Conservation (phyloP, 305 asterid genomes). For the Euphrasia arctica region DNA sequence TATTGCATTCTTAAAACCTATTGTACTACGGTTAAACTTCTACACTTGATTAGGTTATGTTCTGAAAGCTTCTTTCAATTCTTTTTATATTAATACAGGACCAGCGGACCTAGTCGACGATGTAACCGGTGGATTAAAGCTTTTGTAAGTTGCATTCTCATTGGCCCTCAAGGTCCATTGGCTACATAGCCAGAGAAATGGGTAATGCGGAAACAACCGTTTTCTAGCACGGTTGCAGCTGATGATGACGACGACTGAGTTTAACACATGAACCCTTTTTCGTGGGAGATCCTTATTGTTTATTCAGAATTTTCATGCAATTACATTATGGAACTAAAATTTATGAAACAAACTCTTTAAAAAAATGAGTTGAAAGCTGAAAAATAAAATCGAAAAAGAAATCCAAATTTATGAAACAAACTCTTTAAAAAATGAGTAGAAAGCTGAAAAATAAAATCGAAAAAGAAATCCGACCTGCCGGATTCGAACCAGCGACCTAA, state of each 20-base stretch:
- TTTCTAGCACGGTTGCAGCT: slow-evolving; percentile 15
- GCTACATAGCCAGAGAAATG: slow-evolving; percentile 16
- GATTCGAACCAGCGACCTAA: slow-evolving; percentile 98
- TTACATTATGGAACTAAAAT: slow-evolving; percentile 15
- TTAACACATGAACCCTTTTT: not conserved
- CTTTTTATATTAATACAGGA: slow-evolving; percentile 49
- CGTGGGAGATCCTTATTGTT: not conserved
- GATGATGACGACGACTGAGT: slow-evolving; percentile 33
- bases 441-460: not conserved
- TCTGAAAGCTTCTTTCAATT: slow-evolving; percentile 1
- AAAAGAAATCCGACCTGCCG: slow-evolving; percentile 77
- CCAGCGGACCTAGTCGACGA: slow-evolving; percentile 94
- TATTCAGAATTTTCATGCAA: slow-evolving; percentile 17
- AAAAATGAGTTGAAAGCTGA: no score
- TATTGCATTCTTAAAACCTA: no score
- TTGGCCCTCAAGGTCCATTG: slow-evolving; percentile 16
- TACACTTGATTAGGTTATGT: slow-evolving; percentile 3
- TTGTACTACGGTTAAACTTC: no score
- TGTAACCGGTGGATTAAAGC: slow-evolving; percentile 93
- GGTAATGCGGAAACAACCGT: slow-evolving; percentile 8
- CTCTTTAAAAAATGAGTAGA: slow-evolving; percentile 34
- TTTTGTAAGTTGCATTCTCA: slow-evolving; percentile 41
- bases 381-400: not conserved
- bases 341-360: not conserved
- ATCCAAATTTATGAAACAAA: no score